Evolutionary conservation across 495 filamentous ascomycete species (phyloP).

Genomic region (Penicillium riverlandense): DNA sequence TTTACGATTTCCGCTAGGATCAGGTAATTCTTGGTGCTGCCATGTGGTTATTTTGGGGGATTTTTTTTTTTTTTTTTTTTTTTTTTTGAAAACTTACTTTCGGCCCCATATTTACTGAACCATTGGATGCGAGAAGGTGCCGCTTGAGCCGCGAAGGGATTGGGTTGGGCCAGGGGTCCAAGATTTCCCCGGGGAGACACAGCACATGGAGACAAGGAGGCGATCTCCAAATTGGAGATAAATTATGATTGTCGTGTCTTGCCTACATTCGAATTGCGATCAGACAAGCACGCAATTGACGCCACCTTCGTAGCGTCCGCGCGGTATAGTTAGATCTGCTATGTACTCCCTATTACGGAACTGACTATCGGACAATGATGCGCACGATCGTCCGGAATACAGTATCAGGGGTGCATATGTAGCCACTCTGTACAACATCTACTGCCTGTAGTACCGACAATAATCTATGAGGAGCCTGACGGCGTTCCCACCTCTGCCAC

Average conservation of each 20-base stretch:
- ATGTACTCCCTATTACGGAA: constrained; percentile 9
- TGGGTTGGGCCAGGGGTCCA: too few relatives aligned
- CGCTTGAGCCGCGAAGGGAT: too few relatives aligned
- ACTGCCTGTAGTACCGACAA: too few relatives aligned
- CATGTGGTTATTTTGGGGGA: too few relatives aligned
- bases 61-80: background rate
- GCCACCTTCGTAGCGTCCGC: constrained; percentile 2
- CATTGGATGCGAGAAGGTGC: too few relatives aligned
- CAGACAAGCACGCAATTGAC: constrained; percentile 15
- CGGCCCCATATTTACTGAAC: too few relatives aligned
- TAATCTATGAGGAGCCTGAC: too few relatives aligned
- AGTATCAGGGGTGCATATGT: background rate
- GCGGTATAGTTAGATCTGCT: constrained; percentile 6
- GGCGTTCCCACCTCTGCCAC: too few relatives aligned
- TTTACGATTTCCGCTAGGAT: too few relatives aligned
- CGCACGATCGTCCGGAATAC: constrained; percentile 8
- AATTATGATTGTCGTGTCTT: background rate
- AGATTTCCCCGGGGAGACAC: too few relatives aligned
- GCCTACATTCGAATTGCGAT: background rate
- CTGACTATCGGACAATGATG: constrained; percentile 12
- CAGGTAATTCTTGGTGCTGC: background rate
- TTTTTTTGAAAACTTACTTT: background rate
- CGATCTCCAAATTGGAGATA: constrained; percentile 6
- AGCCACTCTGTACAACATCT: too few relatives aligned
- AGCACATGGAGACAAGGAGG: background rate